These are phyloP conservation scores for rapeseed (Brassica napus) DNA, from an alignment of 345 rosid species.

Conservation along the genomic window Da-Ae NC_063449.1:17406001-17406500, in stretches of 20 bases:
- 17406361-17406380: conserved; percentile 61
- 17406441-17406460: conserved; percentile 61
- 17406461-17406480: conserved; percentile 67
- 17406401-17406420: conserved; percentile 76
- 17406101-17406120: conserved; percentile 71
- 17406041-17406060: background rate
- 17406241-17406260: conserved; percentile 53
- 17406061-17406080: background rate
- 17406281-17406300: conserved; percentile 64
- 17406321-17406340: background rate
- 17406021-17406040: conserved; percentile 33
- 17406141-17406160: conserved; percentile 84
- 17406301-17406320: background rate
- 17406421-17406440: conserved; percentile 71
- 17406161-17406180: conserved; percentile 77
- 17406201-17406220: conserved; percentile 72
- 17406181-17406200: conserved; percentile 81
- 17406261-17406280: conserved; percentile 79
- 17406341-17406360: conserved; percentile 29
- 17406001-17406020: conserved; percentile 53
- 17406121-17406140: conserved; percentile 76
- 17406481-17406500: conserved; percentile 64
- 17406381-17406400: conserved; percentile 82
- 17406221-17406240: conserved; percentile 65
- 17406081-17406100: background rate